Evolutionary conservation across 345 rosid genomes (phyloP), one percentile per base, ranked within the genome.

Genomic region (Sonneratia alba): DNA sequence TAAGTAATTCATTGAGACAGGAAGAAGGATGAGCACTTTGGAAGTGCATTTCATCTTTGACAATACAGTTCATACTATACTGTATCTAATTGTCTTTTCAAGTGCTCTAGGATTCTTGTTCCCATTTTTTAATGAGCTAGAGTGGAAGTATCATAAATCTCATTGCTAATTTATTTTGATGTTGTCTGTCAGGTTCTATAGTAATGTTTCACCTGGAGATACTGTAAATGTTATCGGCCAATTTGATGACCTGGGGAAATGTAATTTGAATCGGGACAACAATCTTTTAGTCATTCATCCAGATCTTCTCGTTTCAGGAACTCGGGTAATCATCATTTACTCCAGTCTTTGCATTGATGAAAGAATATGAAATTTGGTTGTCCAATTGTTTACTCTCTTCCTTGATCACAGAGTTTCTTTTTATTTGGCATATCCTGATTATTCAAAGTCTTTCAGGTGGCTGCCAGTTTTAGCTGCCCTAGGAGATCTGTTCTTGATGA

Each of bases 401-500:
- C 70, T 12, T 68, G 48, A 37, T n/a, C 13, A 38, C 21, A n/a
- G 49, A 67, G 51, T 67, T 68, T 24, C 11, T 7, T 32, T n/a
- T 32, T 22, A 40, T 40, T 18, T 67, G 70, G 53, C 37, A 11
- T 22, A 45, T 22, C 19, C 56, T 42, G 22, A 9, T 45, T n/a
- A 36, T 27, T 45, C 2, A n/a, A 45, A 15, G 22, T 22, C 49
- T 68, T 81, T 72, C 77, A 95, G 99, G 97, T 95, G 77, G 93
- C 97, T 34, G 82, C 79, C 71, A 95, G 99, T 86, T 95, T 90
- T 71, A 78, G 76, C 79, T 95, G 99, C 79, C 88, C 91, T 21
- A 87, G 99, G 79, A 84, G 97, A 77, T 82, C 88, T 42, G 89
- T 95, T 75, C 87, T 95, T 72, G 97, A 95, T 78, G 97, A 95